Base-by-base conservation (phyloP, 306 rosid species). In the Cucumis hystrix region DNA sequence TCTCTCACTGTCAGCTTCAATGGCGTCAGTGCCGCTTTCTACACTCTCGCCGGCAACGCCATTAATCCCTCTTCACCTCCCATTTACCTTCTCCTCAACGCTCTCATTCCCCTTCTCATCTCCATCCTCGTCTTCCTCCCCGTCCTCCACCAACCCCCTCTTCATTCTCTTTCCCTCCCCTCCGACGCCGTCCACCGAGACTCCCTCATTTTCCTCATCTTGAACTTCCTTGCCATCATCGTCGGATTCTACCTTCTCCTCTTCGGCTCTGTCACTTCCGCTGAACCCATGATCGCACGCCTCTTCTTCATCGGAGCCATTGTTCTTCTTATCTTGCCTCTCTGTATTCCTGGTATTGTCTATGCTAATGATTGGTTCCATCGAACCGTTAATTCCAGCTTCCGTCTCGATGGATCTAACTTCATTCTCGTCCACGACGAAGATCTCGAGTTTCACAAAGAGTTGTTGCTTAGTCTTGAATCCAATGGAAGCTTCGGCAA, bases 1-100 rank as follows among this genome's bases (percentile, higher is more conserved):
- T 87, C 99, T 7, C 97, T 95, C 76, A 95, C 99, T 1, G 91
- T 95, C 23, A 92, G 99, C 85, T 95, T 80, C 93, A 95, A 95
- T 74, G 99, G 99, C 45, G 87, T 95, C 71, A 95, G 96, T 84
- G 99, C 99, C 10, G 99, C 99, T 83, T 83, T 95, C 59, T 95
- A 95, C 88, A 86, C 96, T 2, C 93, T 95, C 20, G 92, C 90
- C 7, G 97, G 92, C 39, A 83, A 86, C 81, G 87, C 97, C 80
- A 87, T 95, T 57, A 77, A 88, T 83, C 80, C 96, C 14, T 88
- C 96, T 18, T 91, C 97, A 0, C 68, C 81, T 77, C 10, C 87
- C 16, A 6, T 88, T 1, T 95, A 87, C 75, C 97, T 89, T 2
- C 79, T 95, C 10, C 77, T 95, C 64, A 95, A 95, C 64, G 96